Evolutionary conservation across 108 stramenopile genomes (phyloP).

Genomic region (Cylindrotheca closterium): DNA sequence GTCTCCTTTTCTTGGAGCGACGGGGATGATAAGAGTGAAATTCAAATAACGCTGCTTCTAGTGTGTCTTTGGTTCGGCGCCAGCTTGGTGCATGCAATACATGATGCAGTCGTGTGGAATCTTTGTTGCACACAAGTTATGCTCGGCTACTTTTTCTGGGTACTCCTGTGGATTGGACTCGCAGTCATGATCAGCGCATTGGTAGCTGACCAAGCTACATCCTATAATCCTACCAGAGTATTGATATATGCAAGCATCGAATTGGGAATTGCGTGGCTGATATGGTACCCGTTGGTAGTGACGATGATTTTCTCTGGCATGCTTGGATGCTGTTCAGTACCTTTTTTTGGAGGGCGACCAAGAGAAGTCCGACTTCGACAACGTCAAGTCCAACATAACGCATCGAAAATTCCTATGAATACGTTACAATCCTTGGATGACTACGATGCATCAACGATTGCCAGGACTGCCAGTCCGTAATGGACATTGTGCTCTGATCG

Average conservation of each 20-base stretch:
- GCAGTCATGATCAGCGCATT: constrained; percentile 22
- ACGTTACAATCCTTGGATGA: neutral
- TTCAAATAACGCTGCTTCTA: constrained; percentile 43
- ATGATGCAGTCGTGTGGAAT: constrained; percentile 67
- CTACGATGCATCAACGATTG: neutral
- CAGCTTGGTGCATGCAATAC: constrained; percentile 49
- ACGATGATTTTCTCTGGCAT: constrained; percentile 67
- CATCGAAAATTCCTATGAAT: neutral
- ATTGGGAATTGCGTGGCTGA: constrained; percentile 48
- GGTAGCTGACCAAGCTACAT: neutral
- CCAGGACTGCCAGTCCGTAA: too few species aligned
- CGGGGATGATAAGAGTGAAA: neutral
- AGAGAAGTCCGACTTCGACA: neutral
- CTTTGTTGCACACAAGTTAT: constrained; percentile 35
- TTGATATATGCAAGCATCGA: constrained; percentile 50
- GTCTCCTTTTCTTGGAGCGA: constrained; percentile 1
- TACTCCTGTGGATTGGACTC: neutral
- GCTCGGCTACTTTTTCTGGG: neutral
- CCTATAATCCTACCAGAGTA: constrained; percentile 41
- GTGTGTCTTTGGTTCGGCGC: constrained; percentile 62
- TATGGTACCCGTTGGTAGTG: constrained; percentile 54
- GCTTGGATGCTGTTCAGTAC: constrained; percentile 50
- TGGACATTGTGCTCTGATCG: too few species aligned
- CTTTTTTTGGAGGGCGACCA: constrained; percentile 63
- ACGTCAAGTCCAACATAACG: neutral